phyloP scores from a whole-genome alignment of 495 filamentous ascomycete genomes.

The Chaetomium tenue region DNA sequence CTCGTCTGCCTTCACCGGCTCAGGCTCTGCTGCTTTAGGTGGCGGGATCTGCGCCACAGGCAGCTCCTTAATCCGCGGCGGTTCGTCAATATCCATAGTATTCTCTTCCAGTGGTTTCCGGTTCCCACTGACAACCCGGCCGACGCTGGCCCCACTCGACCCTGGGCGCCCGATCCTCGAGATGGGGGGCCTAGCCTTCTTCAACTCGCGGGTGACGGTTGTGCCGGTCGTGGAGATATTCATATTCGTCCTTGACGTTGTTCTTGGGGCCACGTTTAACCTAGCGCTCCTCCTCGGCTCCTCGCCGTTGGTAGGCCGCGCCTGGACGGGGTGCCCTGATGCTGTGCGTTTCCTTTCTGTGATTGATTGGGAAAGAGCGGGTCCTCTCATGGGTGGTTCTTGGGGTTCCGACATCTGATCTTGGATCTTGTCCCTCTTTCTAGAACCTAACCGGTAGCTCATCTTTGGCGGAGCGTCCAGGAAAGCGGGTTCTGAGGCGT shows the following conservation, averaged over 20 bases:
- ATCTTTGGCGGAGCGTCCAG: conserved; percentile 65
- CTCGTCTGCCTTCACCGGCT: conserved; percentile 64
- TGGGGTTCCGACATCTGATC: conserved; percentile 32
- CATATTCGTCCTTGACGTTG: conserved; percentile 57
- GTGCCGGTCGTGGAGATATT: conserved; percentile 56
- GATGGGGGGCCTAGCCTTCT: conserved; percentile 69
- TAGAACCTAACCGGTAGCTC: conserved; percentile 51
- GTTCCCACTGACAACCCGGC: conserved; percentile 85
- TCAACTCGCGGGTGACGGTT: conserved; percentile 67
- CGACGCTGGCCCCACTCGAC: conserved; percentile 62
- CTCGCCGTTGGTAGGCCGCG: conserved; percentile 52
- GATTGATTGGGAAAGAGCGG: conserved; percentile 35
- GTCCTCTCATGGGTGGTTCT: conserved; percentile 23
- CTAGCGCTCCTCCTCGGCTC: conserved; percentile 78
- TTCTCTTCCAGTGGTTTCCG: conserved; percentile 65
- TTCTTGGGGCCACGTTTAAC: conserved; percentile 60
- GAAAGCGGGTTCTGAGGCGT: conserved; percentile 51
- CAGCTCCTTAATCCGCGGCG: conserved; percentile 52
- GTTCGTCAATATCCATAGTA: conserved; percentile 60
- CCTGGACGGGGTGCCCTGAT: conserved; percentile 73
- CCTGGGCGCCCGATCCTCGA: conserved; percentile 52
- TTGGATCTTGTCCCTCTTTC: conserved; percentile 46
- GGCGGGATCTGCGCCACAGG: conserved; percentile 33
- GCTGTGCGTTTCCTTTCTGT: conserved; percentile 77
- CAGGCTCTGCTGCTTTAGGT: conserved; percentile 48